Conservation (phyloP, 441 rosid species). For the Erysimum cheiri region DNA sequence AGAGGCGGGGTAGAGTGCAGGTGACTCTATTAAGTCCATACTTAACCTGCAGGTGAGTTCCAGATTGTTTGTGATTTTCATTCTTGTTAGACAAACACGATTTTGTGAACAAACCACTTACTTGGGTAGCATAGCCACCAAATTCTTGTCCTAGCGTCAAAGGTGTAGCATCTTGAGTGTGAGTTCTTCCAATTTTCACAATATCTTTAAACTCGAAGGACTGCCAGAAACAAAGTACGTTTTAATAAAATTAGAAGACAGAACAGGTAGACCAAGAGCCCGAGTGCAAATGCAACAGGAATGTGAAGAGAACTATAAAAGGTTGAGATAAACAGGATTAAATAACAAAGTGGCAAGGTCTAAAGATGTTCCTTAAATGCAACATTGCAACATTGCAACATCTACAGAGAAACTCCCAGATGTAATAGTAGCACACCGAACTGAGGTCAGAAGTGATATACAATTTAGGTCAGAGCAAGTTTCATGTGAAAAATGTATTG, state of each 20-base stretch:
- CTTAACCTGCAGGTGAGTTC: slow-evolving; percentile 66
- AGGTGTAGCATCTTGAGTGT: slow-evolving; percentile 98
- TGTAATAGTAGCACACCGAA: slow-evolving; percentile 7
- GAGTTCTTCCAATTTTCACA: slow-evolving; percentile 98
- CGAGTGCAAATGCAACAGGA: slow-evolving; percentile 3
- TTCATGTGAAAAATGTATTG: background rate
- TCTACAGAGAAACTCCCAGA: slow-evolving; percentile 11
- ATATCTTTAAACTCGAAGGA: slow-evolving; percentile 81
- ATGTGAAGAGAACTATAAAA: slow-evolving; percentile 9
- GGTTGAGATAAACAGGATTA: background rate
- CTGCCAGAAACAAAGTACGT: slow-evolving; percentile 45
- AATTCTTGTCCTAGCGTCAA: slow-evolving; percentile 97
- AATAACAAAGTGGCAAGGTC: slow-evolving; percentile 12
- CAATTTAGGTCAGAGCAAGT: background rate
- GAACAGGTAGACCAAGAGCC: slow-evolving; percentile 17
- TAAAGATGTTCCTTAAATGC: slow-evolving; percentile 24
- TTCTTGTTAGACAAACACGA: background rate
- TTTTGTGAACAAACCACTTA: slow-evolving; percentile 41
- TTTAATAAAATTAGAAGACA: slow-evolving; percentile 3
- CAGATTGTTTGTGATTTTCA: slow-evolving; percentile 19
- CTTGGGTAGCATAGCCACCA: slow-evolving; percentile 95
- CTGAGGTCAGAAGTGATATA: slow-evolving; percentile 1
- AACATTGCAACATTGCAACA: slow-evolving; percentile 25
- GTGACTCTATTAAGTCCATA: slow-evolving; percentile 72
- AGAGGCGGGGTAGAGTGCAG: slow-evolving; percentile 82